phyloP scores from a whole-genome alignment of 2,329 filamentous ascomycete species.

The Pyrenophora teres region DNA sequence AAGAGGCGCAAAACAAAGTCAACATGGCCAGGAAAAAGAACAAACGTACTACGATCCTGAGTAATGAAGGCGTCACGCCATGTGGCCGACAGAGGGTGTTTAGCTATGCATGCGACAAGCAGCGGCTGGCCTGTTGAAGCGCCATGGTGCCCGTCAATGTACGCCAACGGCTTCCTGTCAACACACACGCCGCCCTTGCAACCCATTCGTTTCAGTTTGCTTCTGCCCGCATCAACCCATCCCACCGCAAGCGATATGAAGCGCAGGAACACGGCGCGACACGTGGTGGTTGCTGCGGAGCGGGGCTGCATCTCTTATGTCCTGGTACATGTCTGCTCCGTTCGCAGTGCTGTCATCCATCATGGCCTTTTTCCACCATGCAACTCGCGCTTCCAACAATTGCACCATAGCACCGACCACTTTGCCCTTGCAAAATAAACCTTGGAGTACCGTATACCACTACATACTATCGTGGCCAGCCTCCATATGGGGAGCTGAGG shows the following conservation, averaged over 20 bases:
- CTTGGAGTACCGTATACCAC: background rate
- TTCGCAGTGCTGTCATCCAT: background rate
- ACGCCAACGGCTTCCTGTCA: background rate
- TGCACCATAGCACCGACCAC: background rate
- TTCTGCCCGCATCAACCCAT: background rate
- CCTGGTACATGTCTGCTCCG: background rate
- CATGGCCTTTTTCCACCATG: background rate
- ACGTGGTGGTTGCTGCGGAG: background rate
- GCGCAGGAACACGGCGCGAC: background rate
- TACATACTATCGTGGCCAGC: background rate
- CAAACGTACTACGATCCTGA: too few relatives aligned
- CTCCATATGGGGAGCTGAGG: background rate
- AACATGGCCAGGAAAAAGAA: too few relatives aligned
- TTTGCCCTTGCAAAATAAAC: too few relatives aligned
- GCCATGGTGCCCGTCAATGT: background rate
- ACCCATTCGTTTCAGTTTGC: slow-evolving; percentile 3
- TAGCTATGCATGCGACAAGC: slow-evolving; percentile 4
- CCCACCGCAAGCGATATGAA: background rate
- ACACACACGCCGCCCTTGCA: background rate
- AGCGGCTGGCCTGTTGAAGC: slow-evolving; percentile 1
- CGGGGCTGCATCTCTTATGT: background rate
- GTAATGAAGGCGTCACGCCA: background rate
- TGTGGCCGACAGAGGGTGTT: background rate
- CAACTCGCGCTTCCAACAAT: background rate
- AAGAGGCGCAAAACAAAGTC: too few relatives aligned